Percentiles rank a stretch among this genome's conserved stretches.
Evolutionary conservation across 2,329 filamentous ascomycete species (phyloP).

Genomic region (Colletotrichum tofieldiae): DNA sequence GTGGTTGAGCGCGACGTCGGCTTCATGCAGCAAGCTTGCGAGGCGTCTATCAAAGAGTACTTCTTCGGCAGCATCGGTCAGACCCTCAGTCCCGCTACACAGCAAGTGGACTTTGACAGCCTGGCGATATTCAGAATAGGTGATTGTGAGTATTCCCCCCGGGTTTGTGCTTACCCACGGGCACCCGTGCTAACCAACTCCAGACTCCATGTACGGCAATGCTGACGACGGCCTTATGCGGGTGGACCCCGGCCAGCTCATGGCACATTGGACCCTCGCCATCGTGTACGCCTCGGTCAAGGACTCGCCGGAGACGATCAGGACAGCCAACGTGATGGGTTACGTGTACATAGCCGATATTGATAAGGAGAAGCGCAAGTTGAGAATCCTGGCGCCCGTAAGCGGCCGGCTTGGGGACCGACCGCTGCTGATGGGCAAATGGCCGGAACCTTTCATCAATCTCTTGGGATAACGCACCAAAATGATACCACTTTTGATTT

Average conservation of each 20-base stretch:
- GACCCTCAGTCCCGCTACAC: slow-evolving; percentile 88
- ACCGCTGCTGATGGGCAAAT: slow-evolving; percentile 87
- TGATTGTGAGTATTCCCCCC: slow-evolving; percentile 63
- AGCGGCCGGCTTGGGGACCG: slow-evolving; percentile 84
- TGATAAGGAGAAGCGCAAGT: slow-evolving; percentile 84
- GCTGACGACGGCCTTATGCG: slow-evolving; percentile 69
- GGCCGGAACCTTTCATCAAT: slow-evolving; percentile 89
- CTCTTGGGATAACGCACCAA: slow-evolving; percentile 69
- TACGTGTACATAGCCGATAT: slow-evolving; percentile 95
- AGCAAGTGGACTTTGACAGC: slow-evolving; percentile 84
- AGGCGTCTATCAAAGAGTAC: slow-evolving; percentile 88
- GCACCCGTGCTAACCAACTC: slow-evolving; percentile 22
- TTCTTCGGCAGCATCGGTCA: slow-evolving; percentile 89
- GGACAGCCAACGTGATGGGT: slow-evolving; percentile 88
- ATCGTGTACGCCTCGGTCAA: slow-evolving; percentile 83
- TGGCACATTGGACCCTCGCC: slow-evolving; percentile 88
- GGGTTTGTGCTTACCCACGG: not conserved
- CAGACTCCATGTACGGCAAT: slow-evolving; percentile 51
- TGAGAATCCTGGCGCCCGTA: slow-evolving; percentile 87
- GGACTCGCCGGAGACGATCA: slow-evolving; percentile 80
- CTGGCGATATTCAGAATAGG: slow-evolving; percentile 81
- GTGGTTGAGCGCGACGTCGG: slow-evolving; percentile 82
- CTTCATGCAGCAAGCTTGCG: slow-evolving; percentile 81
- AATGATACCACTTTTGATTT: slow-evolving; percentile 28
- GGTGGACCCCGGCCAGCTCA: slow-evolving; percentile 74